Conservation (phyloP, 768 basidiomycete genomes). For the Cystoderma amianthinum region DNA sequence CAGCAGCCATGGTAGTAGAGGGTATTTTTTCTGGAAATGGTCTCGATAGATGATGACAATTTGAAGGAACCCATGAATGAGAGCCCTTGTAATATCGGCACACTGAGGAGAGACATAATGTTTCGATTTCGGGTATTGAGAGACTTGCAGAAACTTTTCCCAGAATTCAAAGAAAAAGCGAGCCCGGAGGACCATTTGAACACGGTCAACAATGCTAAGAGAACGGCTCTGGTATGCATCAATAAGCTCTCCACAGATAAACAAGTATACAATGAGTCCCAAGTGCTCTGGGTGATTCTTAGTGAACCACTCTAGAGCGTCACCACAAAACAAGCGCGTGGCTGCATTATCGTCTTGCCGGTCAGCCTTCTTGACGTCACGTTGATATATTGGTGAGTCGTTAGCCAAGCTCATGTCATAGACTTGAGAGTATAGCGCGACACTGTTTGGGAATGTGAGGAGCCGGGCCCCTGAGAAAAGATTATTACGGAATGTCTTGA, state of each 20-base stretch:
- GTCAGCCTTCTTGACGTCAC: slow-evolving; percentile 30
- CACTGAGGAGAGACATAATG: too few species aligned
- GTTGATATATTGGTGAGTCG: slow-evolving; percentile 12
- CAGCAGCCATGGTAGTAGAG: too few species aligned
- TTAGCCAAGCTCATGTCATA: slow-evolving; percentile 9
- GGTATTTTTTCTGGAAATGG: too few species aligned
- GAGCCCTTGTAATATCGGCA: too few species aligned
- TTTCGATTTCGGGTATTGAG: slow-evolving; percentile 12
- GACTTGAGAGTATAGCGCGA: slow-evolving; percentile 13
- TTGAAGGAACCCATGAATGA: too few species aligned
- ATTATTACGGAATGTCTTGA: too few species aligned
- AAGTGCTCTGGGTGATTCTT: slow-evolving; percentile 15
- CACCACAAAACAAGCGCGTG: slow-evolving; percentile 26
- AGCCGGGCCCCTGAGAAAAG: slow-evolving; percentile 20
- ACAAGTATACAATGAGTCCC: slow-evolving; percentile 26
- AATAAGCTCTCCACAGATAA: slow-evolving; percentile 28
- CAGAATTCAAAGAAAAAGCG: slow-evolving; percentile 22
- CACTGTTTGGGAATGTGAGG: slow-evolving; percentile 15
- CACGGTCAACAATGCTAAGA: slow-evolving; percentile 15
- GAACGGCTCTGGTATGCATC: slow-evolving; percentile 29
- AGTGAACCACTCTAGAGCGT: slow-evolving; percentile 15
- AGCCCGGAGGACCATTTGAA: slow-evolving; percentile 21
- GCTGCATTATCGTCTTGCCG: slow-evolving; percentile 40
- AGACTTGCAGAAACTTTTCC: slow-evolving; percentile 12
- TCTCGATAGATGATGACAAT: too few species aligned